Percentiles rank a stretch among this genome's conserved stretches.
These are phyloP conservation scores for Cucurbita ficifolia DNA, from an alignment of 306 rosid species.

Conservation along the genomic window DNA sequence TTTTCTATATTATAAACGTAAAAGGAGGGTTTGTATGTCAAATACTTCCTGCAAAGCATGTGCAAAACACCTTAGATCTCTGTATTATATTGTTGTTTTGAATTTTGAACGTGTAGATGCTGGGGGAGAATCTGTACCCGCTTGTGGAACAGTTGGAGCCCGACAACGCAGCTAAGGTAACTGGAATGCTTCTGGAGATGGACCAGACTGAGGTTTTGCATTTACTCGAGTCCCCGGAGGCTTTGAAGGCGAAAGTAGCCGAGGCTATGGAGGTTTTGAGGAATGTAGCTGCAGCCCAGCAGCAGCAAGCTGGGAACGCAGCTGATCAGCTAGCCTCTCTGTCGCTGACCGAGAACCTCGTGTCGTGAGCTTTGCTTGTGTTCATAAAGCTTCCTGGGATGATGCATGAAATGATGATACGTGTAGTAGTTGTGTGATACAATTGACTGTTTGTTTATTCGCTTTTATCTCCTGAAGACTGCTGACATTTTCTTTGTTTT, in stretches of 20 bases:
- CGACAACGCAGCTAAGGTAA: slow-evolving; percentile 23
- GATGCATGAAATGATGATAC: not conserved
- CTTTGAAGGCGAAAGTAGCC: slow-evolving; percentile 21
- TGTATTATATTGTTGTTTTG: not conserved
- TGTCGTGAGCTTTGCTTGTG: not conserved
- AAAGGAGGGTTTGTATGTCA: not conserved
- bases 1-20: not conserved
- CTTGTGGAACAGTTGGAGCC: slow-evolving; percentile 24
- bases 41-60: not conserved
- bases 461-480: not conserved
- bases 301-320: slow-evolving; percentile 16
- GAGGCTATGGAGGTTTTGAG: slow-evolving; percentile 27
- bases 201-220: slow-evolving; percentile 29
- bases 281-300: slow-evolving; percentile 19
- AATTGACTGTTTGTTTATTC: not conserved
- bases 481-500: not conserved
- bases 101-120: slow-evolving; percentile 7
- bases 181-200: slow-evolving; percentile 31
- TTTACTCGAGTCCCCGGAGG: slow-evolving; percentile 25
- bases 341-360: slow-evolving; percentile 15
- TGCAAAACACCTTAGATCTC: not conserved
- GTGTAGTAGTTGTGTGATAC: not conserved
- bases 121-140: slow-evolving; percentile 26
- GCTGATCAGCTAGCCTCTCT: slow-evolving; percentile 16
- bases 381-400: not conserved